These are phyloP conservation scores for Colletotrichum sp. DNA, from an alignment of 2,329 filamentous ascomycete genomes.

Conservation along the genomic window DNA sequence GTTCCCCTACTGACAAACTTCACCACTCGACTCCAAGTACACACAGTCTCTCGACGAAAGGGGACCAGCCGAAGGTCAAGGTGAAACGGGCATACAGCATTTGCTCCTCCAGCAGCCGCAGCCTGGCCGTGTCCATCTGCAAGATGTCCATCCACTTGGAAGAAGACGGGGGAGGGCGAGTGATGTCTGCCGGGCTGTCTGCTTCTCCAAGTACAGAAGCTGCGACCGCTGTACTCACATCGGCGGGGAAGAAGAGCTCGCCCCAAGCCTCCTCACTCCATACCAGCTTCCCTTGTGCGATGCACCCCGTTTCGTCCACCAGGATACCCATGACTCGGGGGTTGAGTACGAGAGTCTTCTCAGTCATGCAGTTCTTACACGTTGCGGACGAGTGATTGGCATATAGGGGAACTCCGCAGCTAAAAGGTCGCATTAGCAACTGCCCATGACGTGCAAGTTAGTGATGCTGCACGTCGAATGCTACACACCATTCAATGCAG, in stretches of 20 bases:
- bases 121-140: slow-evolving; percentile 35
- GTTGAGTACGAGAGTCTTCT: slow-evolving; percentile 38
- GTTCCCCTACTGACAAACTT: slow-evolving; percentile 6
- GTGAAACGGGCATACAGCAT: slow-evolving; percentile 57
- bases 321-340: slow-evolving; percentile 43
- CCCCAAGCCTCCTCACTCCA: slow-evolving; percentile 59
- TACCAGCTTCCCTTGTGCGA: slow-evolving; percentile 55
- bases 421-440: slow-evolving; percentile 23
- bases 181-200: background rate
- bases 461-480: background rate
- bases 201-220: background rate
- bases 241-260: slow-evolving; percentile 32
- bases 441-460: background rate
- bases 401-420: slow-evolving; percentile 59
- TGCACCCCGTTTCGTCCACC: slow-evolving; percentile 60
- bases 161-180: slow-evolving; percentile 26
- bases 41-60: slow-evolving; percentile 40
- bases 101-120: slow-evolving; percentile 56
- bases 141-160: slow-evolving; percentile 30
- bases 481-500: slow-evolving; percentile 44
- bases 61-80: slow-evolving; percentile 59
- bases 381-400: slow-evolving; percentile 46
- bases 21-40: slow-evolving; percentile 47
- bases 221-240: background rate
- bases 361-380: slow-evolving; percentile 42